Percentiles rank a stretch among this genome's conserved stretches.
phyloP scores from a whole-genome alignment of 352 stramenopile species.

The Phytopythium aichiense region DNA sequence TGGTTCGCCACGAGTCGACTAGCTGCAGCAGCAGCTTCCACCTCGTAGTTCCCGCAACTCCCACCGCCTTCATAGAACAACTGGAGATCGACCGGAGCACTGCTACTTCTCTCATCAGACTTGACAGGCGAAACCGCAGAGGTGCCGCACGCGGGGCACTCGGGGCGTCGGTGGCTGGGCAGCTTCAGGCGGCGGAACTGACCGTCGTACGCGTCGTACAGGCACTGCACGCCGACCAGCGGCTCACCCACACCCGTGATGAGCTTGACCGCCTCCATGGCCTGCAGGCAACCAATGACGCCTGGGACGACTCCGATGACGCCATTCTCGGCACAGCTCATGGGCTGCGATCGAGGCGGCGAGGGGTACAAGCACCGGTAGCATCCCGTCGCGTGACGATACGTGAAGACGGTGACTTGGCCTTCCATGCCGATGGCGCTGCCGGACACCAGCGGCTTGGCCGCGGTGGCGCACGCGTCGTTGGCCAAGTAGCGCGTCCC shows the following conservation, averaged over 20 bases:
- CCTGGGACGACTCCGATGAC: slow-evolving; percentile 95
- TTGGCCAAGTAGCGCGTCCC: slow-evolving; percentile 95
- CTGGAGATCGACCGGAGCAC: slow-evolving; percentile 4
- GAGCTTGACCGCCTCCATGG: slow-evolving; percentile 92
- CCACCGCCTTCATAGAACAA: slow-evolving; percentile 17
- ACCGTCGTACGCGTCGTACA: slow-evolving; percentile 78
- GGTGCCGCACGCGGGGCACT: slow-evolving; percentile 35
- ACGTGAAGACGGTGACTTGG: slow-evolving; percentile 95
- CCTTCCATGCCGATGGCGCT: slow-evolving; percentile 95
- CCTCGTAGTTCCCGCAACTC: slow-evolving; percentile 10
- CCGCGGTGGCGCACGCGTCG: slow-evolving; percentile 86
- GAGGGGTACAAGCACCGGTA: slow-evolving; percentile 97
- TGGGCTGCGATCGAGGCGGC: slow-evolving; percentile 46
- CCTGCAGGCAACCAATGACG: slow-evolving; percentile 93
- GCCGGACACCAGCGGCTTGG: slow-evolving; percentile 91
- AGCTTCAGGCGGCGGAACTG: slow-evolving; percentile 70
- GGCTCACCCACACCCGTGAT: slow-evolving; percentile 59
- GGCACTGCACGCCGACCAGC: slow-evolving; percentile 58
- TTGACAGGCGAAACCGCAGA: not conserved
- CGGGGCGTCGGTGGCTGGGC: slow-evolving; percentile 21
- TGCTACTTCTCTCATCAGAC: not conserved
- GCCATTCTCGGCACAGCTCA: slow-evolving; percentile 94
- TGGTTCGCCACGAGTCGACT: slow-evolving; percentile 11
- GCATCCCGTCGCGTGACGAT: slow-evolving; percentile 54
- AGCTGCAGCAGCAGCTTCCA: slow-evolving; percentile 5